Conservation (phyloP, 1,284 basidiomycete genomes). For the Cutaneotrichosporon spelunceum region DNA sequence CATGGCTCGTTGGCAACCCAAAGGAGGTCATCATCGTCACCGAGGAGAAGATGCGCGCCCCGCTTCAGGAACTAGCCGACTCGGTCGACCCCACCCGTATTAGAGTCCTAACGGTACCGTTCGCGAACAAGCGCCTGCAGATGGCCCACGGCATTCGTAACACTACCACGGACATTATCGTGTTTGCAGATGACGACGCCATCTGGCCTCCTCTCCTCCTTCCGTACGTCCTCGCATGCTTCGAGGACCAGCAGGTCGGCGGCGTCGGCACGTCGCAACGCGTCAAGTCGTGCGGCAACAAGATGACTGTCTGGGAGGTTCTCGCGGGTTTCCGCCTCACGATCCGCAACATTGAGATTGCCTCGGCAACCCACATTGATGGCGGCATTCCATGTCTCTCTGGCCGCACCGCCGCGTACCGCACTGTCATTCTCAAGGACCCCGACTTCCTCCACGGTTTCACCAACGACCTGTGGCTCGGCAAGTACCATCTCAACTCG, state of each 20-base stretch:
- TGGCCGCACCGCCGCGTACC: slow-evolving; percentile 84
- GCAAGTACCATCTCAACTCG: slow-evolving; percentile 86
- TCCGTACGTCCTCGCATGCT: slow-evolving; percentile 79
- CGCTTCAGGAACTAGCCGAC: slow-evolving; percentile 79
- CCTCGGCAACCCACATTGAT: slow-evolving; percentile 82
- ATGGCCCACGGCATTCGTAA: slow-evolving; percentile 88
- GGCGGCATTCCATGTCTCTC: slow-evolving; percentile 87
- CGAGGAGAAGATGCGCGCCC: slow-evolving; percentile 81
- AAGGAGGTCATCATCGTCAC: slow-evolving; percentile 92
- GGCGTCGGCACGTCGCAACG: slow-evolving; percentile 87
- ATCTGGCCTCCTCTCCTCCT: slow-evolving; percentile 88
- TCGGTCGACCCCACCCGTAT: slow-evolving; percentile 77
- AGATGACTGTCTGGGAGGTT: slow-evolving; percentile 89
- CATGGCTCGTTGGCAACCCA: slow-evolving; percentile 83
- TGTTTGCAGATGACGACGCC: slow-evolving; percentile 92
- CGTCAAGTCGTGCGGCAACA: slow-evolving; percentile 70
- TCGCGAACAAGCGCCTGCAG: slow-evolving; percentile 86
- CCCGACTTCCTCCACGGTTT: slow-evolving; percentile 87
- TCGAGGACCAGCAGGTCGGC: slow-evolving; percentile 87
- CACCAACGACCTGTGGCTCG: slow-evolving; percentile 88
- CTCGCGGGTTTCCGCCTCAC: slow-evolving; percentile 85
- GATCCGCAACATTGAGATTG: slow-evolving; percentile 88
- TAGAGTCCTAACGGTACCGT: slow-evolving; percentile 81
- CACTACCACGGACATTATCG: slow-evolving; percentile 84
- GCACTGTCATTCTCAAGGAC: slow-evolving; percentile 88